Percentiles rank a stretch among this genome's conserved stretches.
Conservation (phyloP, 257 asterid genomes). For the Penstemon davidsonii region DNA sequence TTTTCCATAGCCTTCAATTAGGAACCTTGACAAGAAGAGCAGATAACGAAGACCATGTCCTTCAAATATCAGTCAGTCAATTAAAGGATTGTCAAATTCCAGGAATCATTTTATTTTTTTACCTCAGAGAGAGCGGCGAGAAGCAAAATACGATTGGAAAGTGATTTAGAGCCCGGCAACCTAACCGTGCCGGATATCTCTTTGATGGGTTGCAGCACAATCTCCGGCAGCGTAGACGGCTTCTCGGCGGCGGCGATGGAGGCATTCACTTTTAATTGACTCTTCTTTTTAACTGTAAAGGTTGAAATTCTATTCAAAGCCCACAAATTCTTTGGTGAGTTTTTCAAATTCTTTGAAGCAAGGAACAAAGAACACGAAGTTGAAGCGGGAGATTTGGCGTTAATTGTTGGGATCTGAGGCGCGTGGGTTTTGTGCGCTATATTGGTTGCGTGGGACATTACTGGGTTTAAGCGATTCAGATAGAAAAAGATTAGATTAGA, state of each 20-base stretch:
- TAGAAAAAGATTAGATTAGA: no score
- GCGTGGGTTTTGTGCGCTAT: constrained; percentile 51
- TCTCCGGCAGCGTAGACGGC: constrained; percentile 76
- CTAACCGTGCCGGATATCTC: constrained; percentile 89
- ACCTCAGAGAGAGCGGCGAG: constrained; percentile 99
- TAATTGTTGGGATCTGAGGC: constrained; percentile 45
- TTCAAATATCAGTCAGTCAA: neutral
- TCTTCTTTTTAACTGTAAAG: constrained; percentile 37
- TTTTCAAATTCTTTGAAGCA: constrained; percentile 45
- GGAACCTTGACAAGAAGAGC: no score
- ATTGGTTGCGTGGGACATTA: constrained; percentile 49
- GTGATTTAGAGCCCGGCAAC: constrained; percentile 96
- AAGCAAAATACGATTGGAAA: constrained; percentile 92
- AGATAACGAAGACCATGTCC: neutral
- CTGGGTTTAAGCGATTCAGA: constrained; percentile 7
- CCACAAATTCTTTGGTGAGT: constrained; percentile 45
- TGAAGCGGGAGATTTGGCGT: constrained; percentile 35
- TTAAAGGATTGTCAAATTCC: no score
- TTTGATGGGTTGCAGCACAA: constrained; percentile 83
- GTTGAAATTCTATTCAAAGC: constrained; percentile 45
- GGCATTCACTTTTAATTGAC: constrained; percentile 51
- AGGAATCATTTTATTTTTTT: neutral
- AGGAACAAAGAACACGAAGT: constrained; percentile 50
- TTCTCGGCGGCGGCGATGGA: constrained; percentile 76
- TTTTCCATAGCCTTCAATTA: no score